Evolutionary conservation across 2,329 filamentous ascomycete genomes (phyloP).

Genomic region (Trematosphaeria pertusa): DNA sequence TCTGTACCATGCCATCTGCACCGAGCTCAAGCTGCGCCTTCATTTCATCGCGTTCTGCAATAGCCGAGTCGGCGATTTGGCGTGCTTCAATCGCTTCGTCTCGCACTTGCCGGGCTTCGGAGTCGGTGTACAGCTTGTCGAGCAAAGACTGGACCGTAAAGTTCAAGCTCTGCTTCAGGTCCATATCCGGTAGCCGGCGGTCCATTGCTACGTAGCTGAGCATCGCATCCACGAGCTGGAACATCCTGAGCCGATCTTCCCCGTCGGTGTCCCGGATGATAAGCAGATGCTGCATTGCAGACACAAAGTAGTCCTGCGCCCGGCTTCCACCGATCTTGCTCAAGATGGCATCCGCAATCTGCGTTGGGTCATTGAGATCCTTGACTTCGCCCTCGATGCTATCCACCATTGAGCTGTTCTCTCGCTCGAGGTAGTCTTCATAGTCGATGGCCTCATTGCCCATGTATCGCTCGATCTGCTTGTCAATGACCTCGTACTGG

Average conservation of each 20-base stretch:
- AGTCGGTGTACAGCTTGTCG: slow-evolving; percentile 95
- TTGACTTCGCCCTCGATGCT: slow-evolving; percentile 84
- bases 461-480: slow-evolving; percentile 93
- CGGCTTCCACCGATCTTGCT: slow-evolving; percentile 81
- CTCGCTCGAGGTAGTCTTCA: slow-evolving; percentile 92
- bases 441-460: slow-evolving; percentile 98
- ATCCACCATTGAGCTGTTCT: slow-evolving; percentile 90
- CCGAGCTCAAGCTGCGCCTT: slow-evolving; percentile 85
- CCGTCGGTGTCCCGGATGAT: slow-evolving; percentile 90
- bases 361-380: slow-evolving; percentile 89
- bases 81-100: slow-evolving; percentile 91
- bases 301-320: slow-evolving; percentile 94
- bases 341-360: slow-evolving; percentile 94
- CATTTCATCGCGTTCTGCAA: slow-evolving; percentile 97
- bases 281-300: slow-evolving; percentile 91
- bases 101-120: slow-evolving; percentile 87
- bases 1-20: slow-evolving; percentile 90
- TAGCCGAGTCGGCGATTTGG: slow-evolving; percentile 92
- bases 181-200: slow-evolving; percentile 91
- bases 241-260: slow-evolving; percentile 92
- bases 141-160: slow-evolving; percentile 95
- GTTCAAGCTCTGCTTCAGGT: slow-evolving; percentile 95
- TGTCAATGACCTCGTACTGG: slow-evolving; percentile 97
- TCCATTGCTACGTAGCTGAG: slow-evolving; percentile 99
- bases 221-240: slow-evolving; percentile 98